Evolutionary conservation across 2,329 filamentous ascomycete genomes (phyloP).

Genomic region (Lecanicillium sp.): DNA sequence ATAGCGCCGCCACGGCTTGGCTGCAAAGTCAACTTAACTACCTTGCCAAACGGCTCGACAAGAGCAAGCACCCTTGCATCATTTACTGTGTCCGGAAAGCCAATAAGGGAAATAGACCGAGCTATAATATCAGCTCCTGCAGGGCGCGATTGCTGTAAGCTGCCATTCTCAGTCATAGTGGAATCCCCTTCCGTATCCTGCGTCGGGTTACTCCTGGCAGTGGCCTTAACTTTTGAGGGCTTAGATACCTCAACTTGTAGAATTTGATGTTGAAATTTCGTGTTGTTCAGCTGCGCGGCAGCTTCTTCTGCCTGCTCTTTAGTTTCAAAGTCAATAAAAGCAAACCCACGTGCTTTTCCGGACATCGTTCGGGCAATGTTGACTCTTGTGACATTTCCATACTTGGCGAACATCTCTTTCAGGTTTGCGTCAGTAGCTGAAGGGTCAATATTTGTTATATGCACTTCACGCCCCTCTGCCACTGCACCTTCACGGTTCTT

Average conservation of each 20-base stretch:
- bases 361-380: slow-evolving; percentile 61
- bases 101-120: slow-evolving; percentile 73
- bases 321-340: slow-evolving; percentile 68
- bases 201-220: slow-evolving; percentile 34
- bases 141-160: slow-evolving; percentile 13
- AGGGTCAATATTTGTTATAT: slow-evolving; percentile 61
- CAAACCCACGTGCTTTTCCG: slow-evolving; percentile 67
- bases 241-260: slow-evolving; percentile 57
- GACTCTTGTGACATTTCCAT: slow-evolving; percentile 65
- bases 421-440: slow-evolving; percentile 60
- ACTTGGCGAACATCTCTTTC: slow-evolving; percentile 61
- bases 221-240: slow-evolving; percentile 47
- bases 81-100: slow-evolving; percentile 87
- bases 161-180: slow-evolving; percentile 15
- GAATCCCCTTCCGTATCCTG: slow-evolving; percentile 16
- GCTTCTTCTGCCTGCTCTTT: slow-evolving; percentile 61
- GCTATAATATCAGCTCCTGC: slow-evolving; percentile 42
- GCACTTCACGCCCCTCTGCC: slow-evolving; percentile 81
- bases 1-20: slow-evolving; percentile 79
- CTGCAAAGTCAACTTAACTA: slow-evolving; percentile 70
- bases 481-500: slow-evolving; percentile 72
- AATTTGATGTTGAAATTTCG: slow-evolving; percentile 58
- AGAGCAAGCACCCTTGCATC: slow-evolving; percentile 71
- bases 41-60: slow-evolving; percentile 59
- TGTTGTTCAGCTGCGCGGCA: slow-evolving; percentile 60